Percentiles rank a stretch among this genome's conserved stretches.
Conservation (phyloP, 805 yeast species). For the Priceomyces medius region DNA sequence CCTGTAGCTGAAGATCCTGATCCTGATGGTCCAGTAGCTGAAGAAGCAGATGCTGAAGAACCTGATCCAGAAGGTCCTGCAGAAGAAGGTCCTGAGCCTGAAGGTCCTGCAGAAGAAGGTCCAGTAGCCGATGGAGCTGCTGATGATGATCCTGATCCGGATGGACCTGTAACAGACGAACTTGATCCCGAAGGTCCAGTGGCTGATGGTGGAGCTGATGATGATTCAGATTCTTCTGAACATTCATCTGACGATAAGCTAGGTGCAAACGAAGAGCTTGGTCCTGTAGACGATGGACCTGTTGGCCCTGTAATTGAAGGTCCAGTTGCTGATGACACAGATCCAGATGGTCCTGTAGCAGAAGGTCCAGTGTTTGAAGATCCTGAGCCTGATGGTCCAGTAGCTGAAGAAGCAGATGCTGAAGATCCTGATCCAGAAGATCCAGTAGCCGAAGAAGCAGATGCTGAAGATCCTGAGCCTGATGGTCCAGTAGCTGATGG, state of each 20-base stretch:
- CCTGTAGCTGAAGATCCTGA: not conserved
- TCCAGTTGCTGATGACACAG: too few species aligned
- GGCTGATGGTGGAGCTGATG: too few species aligned
- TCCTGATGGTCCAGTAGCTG: not conserved
- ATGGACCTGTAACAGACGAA: too few species aligned
- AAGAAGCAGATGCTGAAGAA: conserved; percentile 10
- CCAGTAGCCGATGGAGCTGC: conserved; percentile 16
- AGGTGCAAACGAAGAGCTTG: too few species aligned
- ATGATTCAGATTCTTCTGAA: too few species aligned
- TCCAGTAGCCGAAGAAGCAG: conserved; percentile 2
- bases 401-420: conserved; percentile 12
- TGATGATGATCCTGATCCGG: conserved; percentile 20
- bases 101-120: too few species aligned
- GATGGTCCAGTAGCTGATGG: conserved; percentile 10
- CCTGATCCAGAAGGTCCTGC: not conserved
- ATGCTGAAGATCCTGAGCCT: not conserved
- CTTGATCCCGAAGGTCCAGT: too few species aligned
- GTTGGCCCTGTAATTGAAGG: too few species aligned
- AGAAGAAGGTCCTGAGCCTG: not conserved
- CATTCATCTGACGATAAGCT: too few species aligned
- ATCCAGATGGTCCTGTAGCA: conserved; percentile 7
- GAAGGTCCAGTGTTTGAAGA: conserved; percentile 3
- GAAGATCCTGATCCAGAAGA: conserved; percentile 3
- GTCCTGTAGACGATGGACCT: too few species aligned
- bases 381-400: too few species aligned